Base-by-base conservation (phyloP, 1,284 basidiomycete genomes). In the Heterobasidion annosum region DNA sequence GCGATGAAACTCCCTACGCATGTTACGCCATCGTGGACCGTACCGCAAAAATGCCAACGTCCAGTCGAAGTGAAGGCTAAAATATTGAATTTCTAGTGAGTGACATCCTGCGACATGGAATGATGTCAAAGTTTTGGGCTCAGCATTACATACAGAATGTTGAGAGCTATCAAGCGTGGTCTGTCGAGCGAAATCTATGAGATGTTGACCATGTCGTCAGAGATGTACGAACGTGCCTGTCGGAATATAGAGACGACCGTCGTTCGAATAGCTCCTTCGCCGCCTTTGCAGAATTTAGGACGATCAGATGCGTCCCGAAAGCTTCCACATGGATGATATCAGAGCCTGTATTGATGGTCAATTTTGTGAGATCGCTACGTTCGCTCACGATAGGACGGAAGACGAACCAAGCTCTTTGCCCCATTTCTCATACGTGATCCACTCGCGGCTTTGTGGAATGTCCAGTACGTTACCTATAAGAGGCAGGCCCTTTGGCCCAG, bases 401-500 rank as follows among this genome's bases (percentile, higher is more conserved):
- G n/a, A 12, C 51, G 25, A 16, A 63, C 62, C 57, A 16, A 56
- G 54, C 50, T 56, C 50, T 15, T 54, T 50, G 33, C 53, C 56
- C 62, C 60, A 63, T 12, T 55, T 47, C 15, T 48, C 46, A 51
- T 56, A 62, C 19, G 46, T 53, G 5, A 54, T 45, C 52, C 58
- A 55, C 1, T 54, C 54, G 4, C 50, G 45, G n/a, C 16, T 47
- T 8, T 33, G 25, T 6, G 63, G 63, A 8, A 64, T 55, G 32
- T 62, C 58, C 7, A 62, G 51, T 7, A 59, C 25, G 48, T 64
- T 64, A 15, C 62, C 62, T 19, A 63, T 44, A n/a, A 63, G 25
- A 3, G 62, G 62, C 19, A 57, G 35, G 4, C 55, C 52, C 19
- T 56, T 58, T 1, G 63, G 63, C 1, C 55, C 57, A 19, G 61